Base-by-base conservation (phyloP, 1,284 basidiomycete species). In the Fistulinella staudtii region DNA sequence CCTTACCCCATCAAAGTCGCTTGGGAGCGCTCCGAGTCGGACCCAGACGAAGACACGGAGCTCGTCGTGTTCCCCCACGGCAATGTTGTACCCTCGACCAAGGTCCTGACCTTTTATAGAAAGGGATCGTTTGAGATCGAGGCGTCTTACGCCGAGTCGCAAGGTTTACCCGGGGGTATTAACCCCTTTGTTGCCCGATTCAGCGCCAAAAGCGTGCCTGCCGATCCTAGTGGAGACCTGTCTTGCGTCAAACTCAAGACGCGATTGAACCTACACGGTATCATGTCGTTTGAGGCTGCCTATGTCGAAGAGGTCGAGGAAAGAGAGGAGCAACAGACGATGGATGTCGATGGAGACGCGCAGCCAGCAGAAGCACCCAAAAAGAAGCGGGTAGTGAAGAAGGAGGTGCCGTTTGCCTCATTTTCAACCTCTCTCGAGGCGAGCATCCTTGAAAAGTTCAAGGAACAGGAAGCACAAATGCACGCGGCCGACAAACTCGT, bases 21-120 rank as follows among this genome's bases (percentile, higher is more conserved):
- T 46, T 96, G 93, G 93, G 80, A 84, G 35, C 74, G 78, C 31
- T 73, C 80, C 44, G 76, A 80, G 38, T 72, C 79, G 7, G 90
- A 90, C 57, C 77, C 81, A 0, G 89, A 93, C 50, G 91, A 94
- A 51, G 92, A 94, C 64, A 90, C 85, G 25, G 87, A 92, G 64
- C 79, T 96, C 50, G 73, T 82, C 50, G 90, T 94, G 45, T 96
- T 93, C 80, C 83, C 86, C 43, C 73, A 74, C 37, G 85, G 83
- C 47, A 94, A 95, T 70, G 60, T 69, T 41, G 78, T 94, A 48
- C 93, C 93, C 8, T 93, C 90, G 25, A 93, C 92, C 63, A 96
- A 96, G 71, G 81, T 93, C 53, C 79, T 96, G 54, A 91, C 91
- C n/a, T 95, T 95, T 78, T 88, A 90, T 69, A 85, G 93, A 64